phyloP scores from a whole-genome alignment of 2,329 filamentous ascomycete genomes.

The Diaporthe destruens region DNA sequence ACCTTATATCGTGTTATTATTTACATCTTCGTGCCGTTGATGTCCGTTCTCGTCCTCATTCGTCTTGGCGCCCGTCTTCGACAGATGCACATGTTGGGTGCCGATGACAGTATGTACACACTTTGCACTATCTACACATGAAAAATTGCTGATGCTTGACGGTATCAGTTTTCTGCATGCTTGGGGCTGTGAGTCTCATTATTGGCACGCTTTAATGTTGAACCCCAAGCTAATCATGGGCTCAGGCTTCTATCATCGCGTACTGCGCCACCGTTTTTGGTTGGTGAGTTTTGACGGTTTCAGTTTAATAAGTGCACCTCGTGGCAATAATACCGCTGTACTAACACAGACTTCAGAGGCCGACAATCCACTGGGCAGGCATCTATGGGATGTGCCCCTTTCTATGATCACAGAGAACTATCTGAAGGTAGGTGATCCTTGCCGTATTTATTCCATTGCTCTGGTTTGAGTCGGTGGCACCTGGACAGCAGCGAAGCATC shows the following conservation, averaged over 20 bases:
- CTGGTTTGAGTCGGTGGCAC: background rate
- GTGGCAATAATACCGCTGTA: background rate
- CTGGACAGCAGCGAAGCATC: background rate
- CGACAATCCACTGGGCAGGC: slow-evolving; percentile 17
- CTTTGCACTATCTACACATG: background rate
- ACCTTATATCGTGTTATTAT: slow-evolving; percentile 1
- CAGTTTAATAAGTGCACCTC: background rate
- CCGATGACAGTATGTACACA: slow-evolving; percentile 10
- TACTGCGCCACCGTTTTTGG: slow-evolving; percentile 4
- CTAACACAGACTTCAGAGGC: background rate
- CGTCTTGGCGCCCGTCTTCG: slow-evolving; percentile 1
- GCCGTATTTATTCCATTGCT: background rate
- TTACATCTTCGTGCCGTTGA: slow-evolving; percentile 1
- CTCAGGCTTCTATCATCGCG: background rate
- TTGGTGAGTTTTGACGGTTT: background rate
- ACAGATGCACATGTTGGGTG: slow-evolving; percentile 1
- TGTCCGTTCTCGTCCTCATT: slow-evolving; percentile 2
- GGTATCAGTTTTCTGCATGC: background rate
- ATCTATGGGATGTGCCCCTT: slow-evolving; percentile 29
- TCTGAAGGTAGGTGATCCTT: background rate
- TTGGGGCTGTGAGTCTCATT: background rate
- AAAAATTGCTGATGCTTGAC: background rate
- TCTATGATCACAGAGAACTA: slow-evolving; percentile 24
- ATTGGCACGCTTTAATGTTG: background rate
- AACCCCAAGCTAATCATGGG: background rate